Conservation (phyloP, 78 protist species). For the Chrysochromulina tobinii region DNA sequence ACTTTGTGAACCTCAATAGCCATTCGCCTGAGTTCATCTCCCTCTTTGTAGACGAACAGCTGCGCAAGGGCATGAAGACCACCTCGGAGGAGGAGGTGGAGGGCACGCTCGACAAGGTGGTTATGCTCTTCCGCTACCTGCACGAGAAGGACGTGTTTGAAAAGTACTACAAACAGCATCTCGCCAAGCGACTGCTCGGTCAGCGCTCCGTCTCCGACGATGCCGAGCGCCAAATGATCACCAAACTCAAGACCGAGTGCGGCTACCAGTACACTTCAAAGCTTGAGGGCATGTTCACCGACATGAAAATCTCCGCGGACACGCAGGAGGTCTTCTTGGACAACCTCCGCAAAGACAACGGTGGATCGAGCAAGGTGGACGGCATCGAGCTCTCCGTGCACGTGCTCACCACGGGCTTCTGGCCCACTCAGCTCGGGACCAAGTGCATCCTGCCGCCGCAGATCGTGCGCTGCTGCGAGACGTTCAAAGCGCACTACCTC, state of each 20-base stretch:
- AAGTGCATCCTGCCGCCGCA: slow-evolving; percentile 51
- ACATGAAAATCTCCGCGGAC: slow-evolving; percentile 81
- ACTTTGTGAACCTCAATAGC: slow-evolving; percentile 18
- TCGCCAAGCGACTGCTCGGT: slow-evolving; percentile 87
- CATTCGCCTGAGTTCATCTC: slow-evolving; percentile 52
- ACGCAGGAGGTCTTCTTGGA: slow-evolving; percentile 63
- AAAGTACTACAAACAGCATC: slow-evolving; percentile 90
- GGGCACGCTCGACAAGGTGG: slow-evolving; percentile 43
- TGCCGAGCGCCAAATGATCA: slow-evolving; percentile 80
- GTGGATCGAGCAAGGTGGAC: not conserved
- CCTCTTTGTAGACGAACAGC: slow-evolving; percentile 26
- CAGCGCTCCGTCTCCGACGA: slow-evolving; percentile 76
- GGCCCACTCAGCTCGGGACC: slow-evolving; percentile 72
- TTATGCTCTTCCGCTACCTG: slow-evolving; percentile 79
- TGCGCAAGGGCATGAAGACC: slow-evolving; percentile 68
- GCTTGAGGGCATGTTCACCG: slow-evolving; percentile 95
- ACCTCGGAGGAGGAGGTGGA: slow-evolving; percentile 80
- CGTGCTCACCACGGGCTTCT: slow-evolving; percentile 89
- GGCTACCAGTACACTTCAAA: slow-evolving; percentile 90
- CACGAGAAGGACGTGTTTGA: slow-evolving; percentile 95
- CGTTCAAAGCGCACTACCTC: slow-evolving; percentile 76
- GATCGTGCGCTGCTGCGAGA: slow-evolving; percentile 4
- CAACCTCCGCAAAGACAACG: slow-evolving; percentile 26
- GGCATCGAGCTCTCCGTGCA: slow-evolving; percentile 70
- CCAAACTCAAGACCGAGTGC: slow-evolving; percentile 87